Conservation (phyloP, 208 protist species). For the Trypanosoma platydactyli region DNA sequence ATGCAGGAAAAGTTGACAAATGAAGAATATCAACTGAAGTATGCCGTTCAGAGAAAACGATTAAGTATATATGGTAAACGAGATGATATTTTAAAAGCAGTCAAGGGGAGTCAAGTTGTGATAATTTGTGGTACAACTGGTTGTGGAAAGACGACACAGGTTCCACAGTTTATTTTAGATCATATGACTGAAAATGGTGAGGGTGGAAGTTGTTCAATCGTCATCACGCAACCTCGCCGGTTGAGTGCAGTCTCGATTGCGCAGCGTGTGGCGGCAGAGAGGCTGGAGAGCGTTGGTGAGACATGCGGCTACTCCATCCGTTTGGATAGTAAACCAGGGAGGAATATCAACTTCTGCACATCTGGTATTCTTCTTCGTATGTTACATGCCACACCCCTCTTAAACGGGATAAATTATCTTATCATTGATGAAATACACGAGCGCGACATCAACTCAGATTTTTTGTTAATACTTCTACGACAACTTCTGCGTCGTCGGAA, state of each 20-base stretch:
- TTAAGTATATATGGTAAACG: constrained; percentile 72
- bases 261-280: constrained; percentile 97
- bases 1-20: constrained; percentile 45
- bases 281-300: constrained; percentile 93
- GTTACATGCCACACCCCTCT: constrained; percentile 75
- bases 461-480: constrained; percentile 98
- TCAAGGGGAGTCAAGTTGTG: constrained; percentile 76
- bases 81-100: constrained; percentile 68
- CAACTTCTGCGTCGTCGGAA: constrained; percentile 63
- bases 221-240: constrained; percentile 97
- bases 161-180: constrained; percentile 96
- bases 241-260: constrained; percentile 98
- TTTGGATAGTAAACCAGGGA: constrained; percentile 94
- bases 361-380: constrained; percentile 98
- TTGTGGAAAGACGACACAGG: constrained; percentile 97
- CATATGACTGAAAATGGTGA: constrained; percentile 50
- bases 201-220: constrained; percentile 67
- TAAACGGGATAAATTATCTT: constrained; percentile 95
- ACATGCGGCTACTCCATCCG: constrained; percentile 98
- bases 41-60: constrained; percentile 52
- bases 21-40: constrained; percentile 64
- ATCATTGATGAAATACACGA: constrained; percentile 99
- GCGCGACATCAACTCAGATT: constrained; percentile 98
- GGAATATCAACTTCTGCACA: constrained; percentile 98
- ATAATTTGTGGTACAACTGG: constrained; percentile 96